Evolutionary conservation across 2,329 filamentous ascomycete species (phyloP).

Genomic region (Colletotrichum sp.): DNA sequence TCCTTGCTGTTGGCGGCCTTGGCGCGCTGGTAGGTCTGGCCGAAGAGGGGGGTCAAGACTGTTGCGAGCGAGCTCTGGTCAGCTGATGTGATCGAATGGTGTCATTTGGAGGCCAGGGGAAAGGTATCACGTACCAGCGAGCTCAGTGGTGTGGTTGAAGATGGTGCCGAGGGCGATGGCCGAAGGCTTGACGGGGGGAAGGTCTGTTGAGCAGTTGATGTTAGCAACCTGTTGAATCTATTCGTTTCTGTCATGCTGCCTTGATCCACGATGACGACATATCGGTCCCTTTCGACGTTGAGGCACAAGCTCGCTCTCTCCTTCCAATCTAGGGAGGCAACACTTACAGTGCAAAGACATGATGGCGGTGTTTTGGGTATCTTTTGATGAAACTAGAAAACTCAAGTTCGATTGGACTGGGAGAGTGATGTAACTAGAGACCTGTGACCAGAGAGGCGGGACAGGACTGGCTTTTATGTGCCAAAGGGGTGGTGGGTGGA

Average conservation of each 20-base stretch:
- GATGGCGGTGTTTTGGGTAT: constrained; percentile 31
- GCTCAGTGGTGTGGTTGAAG: constrained; percentile 93
- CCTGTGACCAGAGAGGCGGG: neutral
- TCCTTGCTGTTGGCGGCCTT: constrained; percentile 93
- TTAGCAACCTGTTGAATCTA: neutral
- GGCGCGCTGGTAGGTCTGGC: constrained; percentile 91
- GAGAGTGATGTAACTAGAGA: neutral
- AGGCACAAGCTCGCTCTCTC: neutral
- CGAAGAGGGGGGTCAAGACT: constrained; percentile 88
- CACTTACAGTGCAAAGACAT: constrained; percentile 68
- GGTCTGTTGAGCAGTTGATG: constrained; percentile 45
- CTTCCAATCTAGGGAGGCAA: neutral
- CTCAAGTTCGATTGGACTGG: constrained; percentile 10
- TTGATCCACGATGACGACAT: neutral
- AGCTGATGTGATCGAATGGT: neutral
- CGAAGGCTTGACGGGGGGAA: constrained; percentile 89
- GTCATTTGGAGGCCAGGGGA: neutral
- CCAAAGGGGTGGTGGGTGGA: neutral
- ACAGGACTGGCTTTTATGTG: constrained; percentile 20
- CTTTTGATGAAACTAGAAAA: constrained; percentile 1
- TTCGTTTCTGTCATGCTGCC: neutral
- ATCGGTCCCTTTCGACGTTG: neutral
- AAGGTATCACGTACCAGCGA: constrained; percentile 57
- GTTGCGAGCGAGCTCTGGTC: neutral
- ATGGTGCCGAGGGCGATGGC: constrained; percentile 94